These are phyloP conservation scores for Heterobasidion occidentale DNA, from an alignment of 1,284 basidiomycete species.

Conservation along the genomic window DNA sequence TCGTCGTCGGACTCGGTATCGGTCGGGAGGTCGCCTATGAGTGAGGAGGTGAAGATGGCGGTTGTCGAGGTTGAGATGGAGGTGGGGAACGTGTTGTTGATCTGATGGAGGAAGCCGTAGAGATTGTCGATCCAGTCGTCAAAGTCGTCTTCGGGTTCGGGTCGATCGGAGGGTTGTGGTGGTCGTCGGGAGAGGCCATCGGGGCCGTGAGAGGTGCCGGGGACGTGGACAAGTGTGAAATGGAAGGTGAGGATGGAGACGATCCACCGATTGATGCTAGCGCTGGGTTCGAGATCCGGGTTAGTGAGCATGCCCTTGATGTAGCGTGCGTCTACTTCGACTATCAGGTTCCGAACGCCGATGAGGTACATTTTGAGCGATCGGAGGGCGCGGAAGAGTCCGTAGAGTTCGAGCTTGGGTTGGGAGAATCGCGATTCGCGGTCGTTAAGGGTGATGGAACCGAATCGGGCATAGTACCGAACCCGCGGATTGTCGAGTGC, in stretches of 20 bases:
- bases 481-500: conserved; percentile 8
- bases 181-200: not conserved
- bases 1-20: no score
- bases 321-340: conserved; percentile 22
- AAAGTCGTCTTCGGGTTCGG: conserved; percentile 16
- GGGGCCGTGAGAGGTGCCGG: not conserved
- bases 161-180: not conserved
- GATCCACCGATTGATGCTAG: conserved; percentile 34
- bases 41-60: no score
- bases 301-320: conserved; percentile 3
- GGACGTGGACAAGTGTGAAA: conserved; percentile 25
- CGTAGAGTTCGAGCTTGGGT: conserved; percentile 32
- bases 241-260: conserved; percentile 26
- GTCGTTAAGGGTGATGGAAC: conserved; percentile 28
- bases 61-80: no score
- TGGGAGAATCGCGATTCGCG: conserved; percentile 29
- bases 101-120: conserved; percentile 10
- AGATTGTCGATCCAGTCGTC: conserved; percentile 27
- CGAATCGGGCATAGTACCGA: conserved; percentile 8
- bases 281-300: conserved; percentile 23
- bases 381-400: conserved; percentile 25
- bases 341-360: conserved; percentile 23
- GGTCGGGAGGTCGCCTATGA: no score
- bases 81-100: no score
- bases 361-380: conserved; percentile 21